These are phyloP conservation scores for Lepidium aucheri DNA, from an alignment of 345 rosid species.

Conservation along the genomic window DNA sequence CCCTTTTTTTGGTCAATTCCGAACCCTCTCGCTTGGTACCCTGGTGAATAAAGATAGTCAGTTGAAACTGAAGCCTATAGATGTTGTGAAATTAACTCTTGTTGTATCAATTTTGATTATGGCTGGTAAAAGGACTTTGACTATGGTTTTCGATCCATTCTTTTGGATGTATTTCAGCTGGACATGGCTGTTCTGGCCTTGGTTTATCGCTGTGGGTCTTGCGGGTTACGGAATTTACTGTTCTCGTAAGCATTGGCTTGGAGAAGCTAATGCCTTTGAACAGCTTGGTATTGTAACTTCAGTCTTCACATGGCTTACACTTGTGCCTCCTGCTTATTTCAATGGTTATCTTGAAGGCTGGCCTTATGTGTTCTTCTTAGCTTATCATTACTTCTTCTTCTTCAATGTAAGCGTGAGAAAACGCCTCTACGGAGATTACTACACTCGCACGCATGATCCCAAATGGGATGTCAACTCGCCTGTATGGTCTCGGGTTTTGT, in stretches of 20 bases:
- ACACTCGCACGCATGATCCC: constrained; percentile 51
- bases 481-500: constrained; percentile 44
- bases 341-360: constrained; percentile 87
- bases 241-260: constrained; percentile 46
- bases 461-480: constrained; percentile 76
- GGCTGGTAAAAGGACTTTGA: constrained; percentile 48
- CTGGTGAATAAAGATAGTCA: constrained; percentile 30
- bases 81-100: constrained; percentile 45
- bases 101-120: constrained; percentile 47
- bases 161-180: constrained; percentile 94
- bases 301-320: constrained; percentile 74
- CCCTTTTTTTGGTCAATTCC: constrained; percentile 38
- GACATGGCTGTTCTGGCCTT: constrained; percentile 95
- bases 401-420: constrained; percentile 67
- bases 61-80: constrained; percentile 46
- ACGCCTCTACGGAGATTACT: constrained; percentile 75
- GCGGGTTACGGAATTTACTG: constrained; percentile 57
- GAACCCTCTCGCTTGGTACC: constrained; percentile 34
- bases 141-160: constrained; percentile 51
- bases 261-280: constrained; percentile 62
- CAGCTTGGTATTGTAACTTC: constrained; percentile 72
- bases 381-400: constrained; percentile 87
- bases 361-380: constrained; percentile 82
- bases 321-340: constrained; percentile 74
- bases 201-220: constrained; percentile 55